A percentile compares a stretch with the other conserved stretches of the same genome.
phyloP scores from a whole-genome alignment of 345 rosid genomes.

The Diplotaxis tenuifolia region DNA sequence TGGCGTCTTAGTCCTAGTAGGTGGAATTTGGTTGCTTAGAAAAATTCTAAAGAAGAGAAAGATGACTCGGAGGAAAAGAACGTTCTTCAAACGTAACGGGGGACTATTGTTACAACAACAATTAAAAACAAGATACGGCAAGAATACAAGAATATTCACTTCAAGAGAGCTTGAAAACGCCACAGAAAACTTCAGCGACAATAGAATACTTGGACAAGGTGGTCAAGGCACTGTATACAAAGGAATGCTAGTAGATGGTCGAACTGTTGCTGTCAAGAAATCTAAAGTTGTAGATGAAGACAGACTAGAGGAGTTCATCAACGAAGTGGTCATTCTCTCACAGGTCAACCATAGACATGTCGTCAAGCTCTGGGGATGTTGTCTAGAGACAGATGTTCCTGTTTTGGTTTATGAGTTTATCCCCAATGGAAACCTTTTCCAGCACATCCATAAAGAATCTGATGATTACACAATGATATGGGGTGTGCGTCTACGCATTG shows the following conservation, averaged over 20 bases:
- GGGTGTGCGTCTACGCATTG: constrained; percentile 17
- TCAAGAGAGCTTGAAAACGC: constrained; percentile 42
- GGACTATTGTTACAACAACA: constrained; percentile 37
- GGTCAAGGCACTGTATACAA: constrained; percentile 42
- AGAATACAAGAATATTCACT: constrained; percentile 12
- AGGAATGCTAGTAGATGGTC: constrained; percentile 33
- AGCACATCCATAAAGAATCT: not conserved
- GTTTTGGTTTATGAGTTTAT: constrained; percentile 41
- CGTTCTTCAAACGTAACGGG: constrained; percentile 14
- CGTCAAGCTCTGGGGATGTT: constrained; percentile 35
- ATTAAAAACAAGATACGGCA: not conserved
- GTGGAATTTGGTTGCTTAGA: not conserved
- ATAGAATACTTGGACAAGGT: constrained; percentile 16
- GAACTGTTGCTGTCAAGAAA: constrained; percentile 43
- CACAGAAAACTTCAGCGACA: constrained; percentile 36
- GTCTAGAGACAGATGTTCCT: constrained; percentile 46
- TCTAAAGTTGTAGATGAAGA: constrained; percentile 36
- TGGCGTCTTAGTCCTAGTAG: not conserved
- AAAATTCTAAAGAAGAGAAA: not conserved
- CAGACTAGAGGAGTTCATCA: constrained; percentile 45
- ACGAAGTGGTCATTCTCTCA: constrained; percentile 42
- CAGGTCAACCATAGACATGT: constrained; percentile 44
- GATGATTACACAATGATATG: constrained; percentile 6
- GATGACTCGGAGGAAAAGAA: not conserved
- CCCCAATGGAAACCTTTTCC: constrained; percentile 5